A percentile compares a stretch with the other conserved stretches of the same genome.
Evolutionary conservation across 768 basidiomycete species (phyloP).

Genomic region (Tylopilus plumbeoviolaceoides): DNA sequence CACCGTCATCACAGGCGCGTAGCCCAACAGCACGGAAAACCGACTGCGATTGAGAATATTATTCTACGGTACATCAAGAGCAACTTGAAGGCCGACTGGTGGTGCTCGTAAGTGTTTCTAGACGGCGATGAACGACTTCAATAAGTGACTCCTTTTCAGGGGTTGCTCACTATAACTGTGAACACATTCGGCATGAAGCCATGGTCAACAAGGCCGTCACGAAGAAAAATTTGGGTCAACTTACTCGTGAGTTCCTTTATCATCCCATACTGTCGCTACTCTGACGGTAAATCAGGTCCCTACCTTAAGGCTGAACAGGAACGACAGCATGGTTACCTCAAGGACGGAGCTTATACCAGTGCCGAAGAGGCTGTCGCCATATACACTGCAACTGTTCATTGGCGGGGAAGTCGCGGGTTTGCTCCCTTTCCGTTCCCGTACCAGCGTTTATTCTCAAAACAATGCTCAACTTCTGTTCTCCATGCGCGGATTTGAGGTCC

Average conservation of each 20-base stretch:
- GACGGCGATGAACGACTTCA: not conserved
- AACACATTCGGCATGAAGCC: constrained; percentile 94
- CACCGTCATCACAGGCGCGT: too few species aligned
- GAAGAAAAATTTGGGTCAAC: constrained; percentile 98
- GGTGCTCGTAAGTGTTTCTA: constrained; percentile 67
- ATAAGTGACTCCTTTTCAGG: constrained; percentile 30
- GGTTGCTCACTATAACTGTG: constrained; percentile 96
- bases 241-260: too few species aligned
- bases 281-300: constrained; percentile 44
- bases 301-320: too few species aligned
- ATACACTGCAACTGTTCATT: too few species aligned
- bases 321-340: constrained; percentile 96
- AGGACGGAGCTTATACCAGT: constrained; percentile 98
- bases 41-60: constrained; percentile 98
- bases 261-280: not conserved
- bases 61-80: constrained; percentile 98
- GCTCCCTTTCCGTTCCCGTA: constrained; percentile 98
- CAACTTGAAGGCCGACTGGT: constrained; percentile 99
- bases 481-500: constrained; percentile 98
- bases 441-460: too few species aligned
- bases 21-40: too few species aligned
- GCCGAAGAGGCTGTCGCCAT: constrained; percentile 99
- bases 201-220: constrained; percentile 98
- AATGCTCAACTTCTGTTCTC: too few species aligned
- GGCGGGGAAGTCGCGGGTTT: constrained; percentile 97